Conservation (phyloP, 768 basidiomycete species). For the Psilocybe azurescens region DNA sequence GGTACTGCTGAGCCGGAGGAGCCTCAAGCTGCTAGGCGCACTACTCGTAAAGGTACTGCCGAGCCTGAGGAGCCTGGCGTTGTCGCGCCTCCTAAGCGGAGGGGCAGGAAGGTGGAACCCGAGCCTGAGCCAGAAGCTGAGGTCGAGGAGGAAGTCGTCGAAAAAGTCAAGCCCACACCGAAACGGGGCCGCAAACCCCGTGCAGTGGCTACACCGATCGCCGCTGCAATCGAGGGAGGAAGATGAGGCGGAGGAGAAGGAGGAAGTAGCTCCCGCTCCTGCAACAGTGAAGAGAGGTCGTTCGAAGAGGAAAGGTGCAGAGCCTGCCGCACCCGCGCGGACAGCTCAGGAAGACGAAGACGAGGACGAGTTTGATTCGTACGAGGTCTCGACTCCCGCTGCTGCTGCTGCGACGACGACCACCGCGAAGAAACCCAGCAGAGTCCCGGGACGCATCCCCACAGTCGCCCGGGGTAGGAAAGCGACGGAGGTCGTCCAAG, state of each 20-base stretch:
- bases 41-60: background rate
- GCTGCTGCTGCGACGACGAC: background rate
- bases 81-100: slow-evolving; percentile 14
- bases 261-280: slow-evolving; percentile 17
- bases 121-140: slow-evolving; percentile 11
- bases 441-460: background rate
- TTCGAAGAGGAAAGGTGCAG: slow-evolving; percentile 19
- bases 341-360: slow-evolving; percentile 2
- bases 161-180: slow-evolving; percentile 28
- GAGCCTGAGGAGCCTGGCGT: background rate
- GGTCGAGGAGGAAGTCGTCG: slow-evolving; percentile 14
- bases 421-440: slow-evolving; percentile 9
- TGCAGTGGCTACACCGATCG: background rate
- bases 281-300: slow-evolving; percentile 22
- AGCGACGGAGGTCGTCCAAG: background rate
- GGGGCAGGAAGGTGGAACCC: slow-evolving; percentile 23
- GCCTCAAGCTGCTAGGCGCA: background rate
- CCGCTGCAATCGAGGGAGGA: slow-evolving; percentile 13
- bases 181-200: slow-evolving; percentile 28
- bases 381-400: slow-evolving; percentile 2
- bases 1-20: slow-evolving; percentile 25
- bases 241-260: background rate
- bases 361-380: slow-evolving; percentile 13
- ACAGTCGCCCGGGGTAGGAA: slow-evolving; percentile 1
- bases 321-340: background rate